A percentile compares a stretch with the other conserved stretches of the same genome.
These are phyloP conservation scores for Yamadazyma sp. DNA, from an alignment of 805 yeast species.

Conservation along the genomic window DNA sequence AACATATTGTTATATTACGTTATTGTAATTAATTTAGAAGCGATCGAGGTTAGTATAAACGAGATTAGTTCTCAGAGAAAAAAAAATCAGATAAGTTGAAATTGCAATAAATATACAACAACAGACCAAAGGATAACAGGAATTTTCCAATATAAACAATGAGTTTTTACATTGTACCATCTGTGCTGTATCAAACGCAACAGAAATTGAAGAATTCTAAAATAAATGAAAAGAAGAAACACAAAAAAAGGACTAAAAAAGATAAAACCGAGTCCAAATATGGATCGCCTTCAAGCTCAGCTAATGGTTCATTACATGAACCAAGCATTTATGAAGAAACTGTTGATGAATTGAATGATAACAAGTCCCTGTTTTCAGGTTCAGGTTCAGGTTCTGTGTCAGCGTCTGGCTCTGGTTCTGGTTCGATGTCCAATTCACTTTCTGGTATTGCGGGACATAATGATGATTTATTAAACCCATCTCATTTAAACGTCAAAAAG, in stretches of 20 bases:
- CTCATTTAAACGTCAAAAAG: slow-evolving; percentile 3
- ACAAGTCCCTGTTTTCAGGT: not conserved
- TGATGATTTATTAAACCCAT: slow-evolving; percentile 3
- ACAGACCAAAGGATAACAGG: no score
- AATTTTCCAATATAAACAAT: no score
- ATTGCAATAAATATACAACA: no score
- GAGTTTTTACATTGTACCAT: slow-evolving; percentile 39
- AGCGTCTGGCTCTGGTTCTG: not conserved
- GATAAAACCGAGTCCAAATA: slow-evolving; percentile 2
- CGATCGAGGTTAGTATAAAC: no score
- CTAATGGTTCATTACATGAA: slow-evolving; percentile 8
- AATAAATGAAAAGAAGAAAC: slow-evolving; percentile 9
- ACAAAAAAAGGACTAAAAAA: slow-evolving; percentile 12
- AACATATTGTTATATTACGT: no score
- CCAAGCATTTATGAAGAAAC: slow-evolving; percentile 10
- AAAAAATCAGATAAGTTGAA: no score
- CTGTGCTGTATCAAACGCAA: slow-evolving; percentile 40
- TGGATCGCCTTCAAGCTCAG: slow-evolving; percentile 7
- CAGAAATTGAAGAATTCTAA: slow-evolving; percentile 28
- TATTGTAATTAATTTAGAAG: no score
- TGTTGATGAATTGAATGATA: not conserved
- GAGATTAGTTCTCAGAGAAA: no score
- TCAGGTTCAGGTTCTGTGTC: slow-evolving; percentile 1
- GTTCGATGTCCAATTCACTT: no score
- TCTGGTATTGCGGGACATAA: not conserved